Base-by-base conservation (phyloP, 78 protist genomes). In the Dictyostelium capitatum region DNA sequence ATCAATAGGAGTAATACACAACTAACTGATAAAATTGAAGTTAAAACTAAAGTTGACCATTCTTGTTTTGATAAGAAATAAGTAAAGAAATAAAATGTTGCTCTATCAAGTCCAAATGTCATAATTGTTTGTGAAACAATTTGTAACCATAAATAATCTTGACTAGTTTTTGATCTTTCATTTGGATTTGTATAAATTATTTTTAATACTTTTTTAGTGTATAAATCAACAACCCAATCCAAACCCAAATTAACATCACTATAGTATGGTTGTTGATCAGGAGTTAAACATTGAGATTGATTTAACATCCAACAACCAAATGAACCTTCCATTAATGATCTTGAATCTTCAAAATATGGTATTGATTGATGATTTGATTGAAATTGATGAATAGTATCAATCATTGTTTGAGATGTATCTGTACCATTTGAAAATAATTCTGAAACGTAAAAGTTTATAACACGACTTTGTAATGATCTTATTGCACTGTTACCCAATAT, bases 281-380 rank as follows among this genome's bases (percentile, higher is more conserved):
- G 12, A 15, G 57, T 4, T n/a, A 67, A 25, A 32, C 84, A 59
- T 3, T 43, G 2, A 5, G 51, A 19, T 32, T 57, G 4, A 46
- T 87, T 25, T 6, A 87, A 11, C 6, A 9, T 2, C 83, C 84
- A 87, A 32, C 93, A 87, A n/a, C 79, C 84, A 14, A 19, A 77
- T 23, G 79, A 53, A 20, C 93, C 93, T 17, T 87, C 93, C 93
- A 87, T 87, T 3, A 87, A 57, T 20, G 83, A n/a, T 62, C 84
- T 43, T 6, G 72, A 47, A 2, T 57, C 50, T 23, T 64, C 65
- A 2, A 77, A 43, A 17, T 43, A 54, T 25, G 79, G 41, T 8
- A 87, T 28, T 37, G 84, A 65, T 73, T 87, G 83, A 50, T 87
- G 93, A 32, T 19, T 77, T 9, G 10, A 17, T 64, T 87, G 93